Evolutionary conservation across 2,329 filamentous ascomycete genomes (phyloP).

Genomic region (Monosporascus sp.): DNA sequence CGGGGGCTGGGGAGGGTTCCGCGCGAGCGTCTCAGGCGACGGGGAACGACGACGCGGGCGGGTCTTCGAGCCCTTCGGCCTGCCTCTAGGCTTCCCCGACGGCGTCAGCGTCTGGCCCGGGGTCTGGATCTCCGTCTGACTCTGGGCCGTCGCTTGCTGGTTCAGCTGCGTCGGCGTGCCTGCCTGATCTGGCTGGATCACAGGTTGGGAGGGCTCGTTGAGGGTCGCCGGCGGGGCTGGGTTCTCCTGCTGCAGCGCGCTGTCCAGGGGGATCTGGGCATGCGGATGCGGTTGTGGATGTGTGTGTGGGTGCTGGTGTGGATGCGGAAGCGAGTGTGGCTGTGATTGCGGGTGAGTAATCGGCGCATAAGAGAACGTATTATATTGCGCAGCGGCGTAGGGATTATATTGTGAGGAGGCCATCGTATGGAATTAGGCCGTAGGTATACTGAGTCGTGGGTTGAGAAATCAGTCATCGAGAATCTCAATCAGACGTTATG

Average conservation of each 20-base stretch:
- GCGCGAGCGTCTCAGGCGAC: background rate
- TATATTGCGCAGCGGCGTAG: background rate
- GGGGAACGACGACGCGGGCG: conserved; percentile 2
- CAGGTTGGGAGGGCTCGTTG: background rate
- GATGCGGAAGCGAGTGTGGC: conserved; percentile 6
- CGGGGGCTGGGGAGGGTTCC: conserved; percentile 3
- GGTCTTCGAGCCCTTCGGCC: background rate
- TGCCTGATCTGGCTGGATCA: background rate
- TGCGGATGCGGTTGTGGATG: conserved; percentile 2
- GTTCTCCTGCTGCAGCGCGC: conserved; percentile 2
- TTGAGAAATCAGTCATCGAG: too few relatives aligned
- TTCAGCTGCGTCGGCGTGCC: background rate
- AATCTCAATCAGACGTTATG: background rate
- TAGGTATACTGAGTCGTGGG: background rate
- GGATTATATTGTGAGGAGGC: background rate
- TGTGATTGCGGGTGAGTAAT: conserved; percentile 1
- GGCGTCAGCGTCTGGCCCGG: background rate
- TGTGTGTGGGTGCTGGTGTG: background rate
- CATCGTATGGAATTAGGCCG: background rate
- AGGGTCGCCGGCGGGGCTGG: background rate
- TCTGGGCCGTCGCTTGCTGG: background rate
- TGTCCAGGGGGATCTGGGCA: background rate
- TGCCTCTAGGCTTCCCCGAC: background rate
- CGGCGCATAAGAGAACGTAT: background rate
- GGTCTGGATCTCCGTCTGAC: background rate